Conservation (phyloP, 257 asterid genomes). For the Solanum habrochaites region DNA sequence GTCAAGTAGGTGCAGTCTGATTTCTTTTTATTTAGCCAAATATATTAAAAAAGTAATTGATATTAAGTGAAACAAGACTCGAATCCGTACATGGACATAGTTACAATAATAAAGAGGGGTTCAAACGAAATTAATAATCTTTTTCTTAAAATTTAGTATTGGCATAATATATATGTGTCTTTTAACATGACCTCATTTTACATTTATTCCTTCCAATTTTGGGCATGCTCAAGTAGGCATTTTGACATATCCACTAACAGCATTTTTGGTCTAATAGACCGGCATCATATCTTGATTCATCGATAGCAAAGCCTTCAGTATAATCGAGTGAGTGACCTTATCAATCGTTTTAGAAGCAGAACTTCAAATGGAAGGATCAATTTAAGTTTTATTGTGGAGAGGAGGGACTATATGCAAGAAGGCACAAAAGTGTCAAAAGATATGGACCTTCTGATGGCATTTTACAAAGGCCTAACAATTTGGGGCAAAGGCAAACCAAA, state of each 20-base stretch:
- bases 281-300: background rate
- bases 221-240: background rate
- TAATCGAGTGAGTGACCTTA: background rate
- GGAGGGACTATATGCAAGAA: constrained; percentile 10
- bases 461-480: constrained; percentile 2
- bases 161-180: too few species aligned
- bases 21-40: background rate
- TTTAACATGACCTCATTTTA: too few species aligned
- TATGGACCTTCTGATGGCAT: constrained; percentile 9
- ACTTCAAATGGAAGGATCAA: background rate
- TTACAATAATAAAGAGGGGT: background rate
- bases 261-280: background rate
- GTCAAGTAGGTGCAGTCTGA: background rate
- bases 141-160: background rate
- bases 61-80: background rate
- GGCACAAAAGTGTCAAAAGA: background rate
- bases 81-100: background rate
- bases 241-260: background rate
- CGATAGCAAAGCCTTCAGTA: background rate
- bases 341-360: background rate
- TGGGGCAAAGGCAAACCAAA: background rate
- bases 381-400: background rate
- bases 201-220: too few species aligned
- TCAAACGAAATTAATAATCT: background rate
- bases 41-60: background rate